A percentile compares a stretch with the other conserved stretches of the same genome.
phyloP scores from a whole-genome alignment of 2,329 filamentous ascomycete genomes.

The Aspergillus tamarii region DNA sequence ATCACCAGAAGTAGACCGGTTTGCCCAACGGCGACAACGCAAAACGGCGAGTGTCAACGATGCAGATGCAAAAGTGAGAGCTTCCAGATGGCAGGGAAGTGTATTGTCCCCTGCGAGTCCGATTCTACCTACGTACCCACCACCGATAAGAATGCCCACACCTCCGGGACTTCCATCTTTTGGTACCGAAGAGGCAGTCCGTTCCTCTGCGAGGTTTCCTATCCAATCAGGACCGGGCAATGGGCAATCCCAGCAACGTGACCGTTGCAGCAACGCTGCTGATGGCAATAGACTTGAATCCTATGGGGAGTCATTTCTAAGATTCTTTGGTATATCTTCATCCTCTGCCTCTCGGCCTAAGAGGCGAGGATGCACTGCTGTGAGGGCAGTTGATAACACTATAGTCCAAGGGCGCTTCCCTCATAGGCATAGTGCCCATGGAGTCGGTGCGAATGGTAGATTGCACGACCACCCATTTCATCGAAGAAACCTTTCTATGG shows the following conservation, averaged over 20 bases:
- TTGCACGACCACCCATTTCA: constrained; percentile 42
- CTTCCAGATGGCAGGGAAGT: constrained; percentile 28
- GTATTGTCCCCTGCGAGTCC: constrained; percentile 33
- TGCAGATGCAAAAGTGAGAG: constrained; percentile 22
- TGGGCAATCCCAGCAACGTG: constrained; percentile 15
- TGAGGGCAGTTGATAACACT: constrained; percentile 46
- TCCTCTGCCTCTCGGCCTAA: constrained; percentile 11
- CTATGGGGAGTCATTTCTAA: constrained; percentile 31
- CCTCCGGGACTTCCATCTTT: constrained; percentile 51
- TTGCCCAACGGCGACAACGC: constrained; percentile 15
- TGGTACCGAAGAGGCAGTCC: constrained; percentile 43
- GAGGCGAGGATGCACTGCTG: constrained; percentile 30
- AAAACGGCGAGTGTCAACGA: constrained; percentile 33
- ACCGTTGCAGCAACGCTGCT: neutral
- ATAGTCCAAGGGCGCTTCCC: constrained; percentile 45
- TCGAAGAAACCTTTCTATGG: constrained; percentile 29
- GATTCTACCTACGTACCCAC: constrained; percentile 38
- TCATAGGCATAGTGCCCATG: constrained; percentile 45
- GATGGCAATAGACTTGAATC: constrained; percentile 18
- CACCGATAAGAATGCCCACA: constrained; percentile 43
- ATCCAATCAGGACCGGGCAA: constrained; percentile 13
- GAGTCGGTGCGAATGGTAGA: constrained; percentile 33
- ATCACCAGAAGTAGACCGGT: neutral
- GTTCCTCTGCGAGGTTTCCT: constrained; percentile 32
- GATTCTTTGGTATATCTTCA: constrained; percentile 34